These are phyloP conservation scores for Apiotrichum mycotoxinovorans DNA, from an alignment of 1,284 basidiomycete genomes.

Conservation along the genomic window DNA sequence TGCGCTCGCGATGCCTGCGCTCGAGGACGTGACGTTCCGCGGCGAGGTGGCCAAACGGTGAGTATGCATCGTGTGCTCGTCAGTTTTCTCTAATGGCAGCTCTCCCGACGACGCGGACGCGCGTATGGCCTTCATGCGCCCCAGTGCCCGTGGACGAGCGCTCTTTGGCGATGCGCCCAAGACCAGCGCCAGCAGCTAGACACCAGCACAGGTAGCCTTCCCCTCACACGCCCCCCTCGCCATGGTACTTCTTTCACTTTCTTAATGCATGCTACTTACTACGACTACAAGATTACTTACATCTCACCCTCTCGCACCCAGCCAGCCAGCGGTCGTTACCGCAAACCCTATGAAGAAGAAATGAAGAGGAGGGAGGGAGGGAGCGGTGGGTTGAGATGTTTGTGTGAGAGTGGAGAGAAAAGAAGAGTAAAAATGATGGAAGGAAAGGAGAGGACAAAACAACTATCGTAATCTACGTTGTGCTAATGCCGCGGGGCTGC, in stretches of 20 bases:
- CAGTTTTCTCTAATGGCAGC: slow-evolving; percentile 14
- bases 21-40: slow-evolving; percentile 48
- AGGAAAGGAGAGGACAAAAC: not conserved
- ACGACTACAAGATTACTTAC: slow-evolving; percentile 11
- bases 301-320: not conserved
- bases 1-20: slow-evolving; percentile 27
- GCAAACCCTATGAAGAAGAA: not conserved
- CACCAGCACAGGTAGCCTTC: not conserved
- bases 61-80: slow-evolving; percentile 9
- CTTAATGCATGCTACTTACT: slow-evolving; percentile 7
- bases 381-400: not conserved
- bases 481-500: not conserved
- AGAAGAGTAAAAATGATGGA: not conserved
- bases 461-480: not conserved
- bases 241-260: slow-evolving; percentile 2
- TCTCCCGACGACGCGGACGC: slow-evolving; percentile 39
- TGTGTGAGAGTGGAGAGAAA: not conserved
- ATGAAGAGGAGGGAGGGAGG: not conserved
- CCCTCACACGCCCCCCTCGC: not conserved
- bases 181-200: not conserved
- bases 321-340: not conserved
- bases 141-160: slow-evolving; percentile 30
- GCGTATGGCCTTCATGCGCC: slow-evolving; percentile 34
- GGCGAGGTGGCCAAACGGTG: slow-evolving; percentile 46
- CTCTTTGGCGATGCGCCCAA: slow-evolving; percentile 36